Evolutionary conservation across 345 rosid species (phyloP), one percentile per base, ranked within the genome.

Genomic region (Populus tremula): DNA sequence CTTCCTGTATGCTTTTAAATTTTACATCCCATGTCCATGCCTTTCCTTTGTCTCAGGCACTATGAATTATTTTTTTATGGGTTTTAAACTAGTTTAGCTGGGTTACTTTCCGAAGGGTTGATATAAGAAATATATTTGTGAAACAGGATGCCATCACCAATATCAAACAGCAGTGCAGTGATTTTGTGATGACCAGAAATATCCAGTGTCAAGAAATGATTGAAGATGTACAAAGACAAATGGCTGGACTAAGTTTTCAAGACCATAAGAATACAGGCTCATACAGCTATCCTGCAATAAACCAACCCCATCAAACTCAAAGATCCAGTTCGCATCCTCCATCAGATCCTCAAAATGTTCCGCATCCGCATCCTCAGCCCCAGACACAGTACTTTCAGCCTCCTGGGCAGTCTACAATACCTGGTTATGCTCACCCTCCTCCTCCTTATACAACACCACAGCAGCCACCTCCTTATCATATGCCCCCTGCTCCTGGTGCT

Each of bases 171-270:
- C 98, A 96, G 77, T 92, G 97, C 87, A 96, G 95, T 77, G 99
- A 96, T 85, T 96, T 91, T 87, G 94, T 88, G 78, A 92, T 96
- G 98, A 96, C 99, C 61, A 89, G 99, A 85, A 92, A 85, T 86
- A 96, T 93, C 77, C 99, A 96, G 79, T 92, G 99, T 81, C 91
- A 91, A 71, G 99, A 96, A 84, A 96, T 96, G 99, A 91, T 93
- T 12, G 98, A 92, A 76, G 99, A 92, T 82, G 98, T 93, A 67
- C 99, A 96, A 82, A 88, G 98, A 78, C 89, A 89, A 69, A 88
- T 93, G 91, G 89, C 96, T 1, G 94, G 99, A 76, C 87, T 96
- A 72, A 92, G 88, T 84, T 96, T 96, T 85, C 99, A 92, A 85
- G 98, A 92, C 61, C 97, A 73, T 35, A 87, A 89, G 80, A 92